phyloP scores from a whole-genome alignment of 352 stramenopile species.

The Phytophthora cactorum region DNA sequence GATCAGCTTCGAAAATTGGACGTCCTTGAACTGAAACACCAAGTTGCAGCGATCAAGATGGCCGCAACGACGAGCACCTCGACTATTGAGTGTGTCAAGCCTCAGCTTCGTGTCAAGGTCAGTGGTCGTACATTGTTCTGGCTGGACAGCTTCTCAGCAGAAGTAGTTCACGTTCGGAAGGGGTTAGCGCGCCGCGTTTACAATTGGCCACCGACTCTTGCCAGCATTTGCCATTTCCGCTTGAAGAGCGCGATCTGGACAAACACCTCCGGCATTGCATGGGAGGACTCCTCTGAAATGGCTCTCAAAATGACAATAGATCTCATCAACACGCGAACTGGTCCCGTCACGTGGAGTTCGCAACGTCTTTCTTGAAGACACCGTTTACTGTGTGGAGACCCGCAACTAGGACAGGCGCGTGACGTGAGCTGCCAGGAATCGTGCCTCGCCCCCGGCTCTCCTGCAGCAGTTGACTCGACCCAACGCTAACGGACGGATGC shows the following conservation, averaged over 20 bases:
- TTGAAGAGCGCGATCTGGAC: slow-evolving; percentile 39
- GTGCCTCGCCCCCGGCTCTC: not conserved
- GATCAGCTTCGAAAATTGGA: slow-evolving; percentile 46
- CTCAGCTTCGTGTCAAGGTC: slow-evolving; percentile 25
- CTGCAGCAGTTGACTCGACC: slow-evolving; percentile 2
- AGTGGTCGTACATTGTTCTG: slow-evolving; percentile 44
- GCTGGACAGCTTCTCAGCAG: slow-evolving; percentile 56
- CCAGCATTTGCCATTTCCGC: slow-evolving; percentile 49
- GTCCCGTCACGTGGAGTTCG: slow-evolving; percentile 11
- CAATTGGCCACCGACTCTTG: slow-evolving; percentile 28
- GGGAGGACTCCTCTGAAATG: slow-evolving; percentile 25
- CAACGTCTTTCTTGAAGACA: slow-evolving; percentile 12
- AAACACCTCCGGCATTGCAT: slow-evolving; percentile 30
- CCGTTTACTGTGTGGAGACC: slow-evolving; percentile 1
- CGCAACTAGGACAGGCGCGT: slow-evolving; percentile 10
- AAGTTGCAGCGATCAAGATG: slow-evolving; percentile 56
- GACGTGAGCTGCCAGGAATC: not conserved
- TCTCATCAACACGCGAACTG: not conserved
- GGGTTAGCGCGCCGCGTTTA: slow-evolving; percentile 51
- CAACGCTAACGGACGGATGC: not conserved
- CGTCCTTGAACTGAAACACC: slow-evolving; percentile 42
- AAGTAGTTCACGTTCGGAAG: slow-evolving; percentile 54
- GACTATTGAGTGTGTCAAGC: slow-evolving; percentile 19
- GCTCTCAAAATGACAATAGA: slow-evolving; percentile 3
- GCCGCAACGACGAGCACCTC: slow-evolving; percentile 37